These are phyloP conservation scores for Lentithecium fluviatile DNA, from an alignment of 495 filamentous ascomycete species.

Conservation along the genomic window DNA sequence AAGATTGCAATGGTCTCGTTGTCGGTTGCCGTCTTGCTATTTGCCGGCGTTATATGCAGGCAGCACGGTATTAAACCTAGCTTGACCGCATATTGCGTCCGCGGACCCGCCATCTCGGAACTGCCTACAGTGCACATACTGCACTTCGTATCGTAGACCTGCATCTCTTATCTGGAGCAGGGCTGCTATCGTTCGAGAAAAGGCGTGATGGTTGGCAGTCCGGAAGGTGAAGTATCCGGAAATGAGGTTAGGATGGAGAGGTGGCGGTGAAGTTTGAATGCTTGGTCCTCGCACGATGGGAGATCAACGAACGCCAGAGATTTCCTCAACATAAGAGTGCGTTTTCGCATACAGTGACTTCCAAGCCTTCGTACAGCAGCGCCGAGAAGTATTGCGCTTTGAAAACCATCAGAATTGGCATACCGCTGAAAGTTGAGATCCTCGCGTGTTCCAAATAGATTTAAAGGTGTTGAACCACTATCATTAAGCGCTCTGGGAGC, in stretches of 20 bases:
- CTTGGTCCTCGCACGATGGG: background rate
- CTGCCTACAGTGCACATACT: background rate
- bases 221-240: slow-evolving; percentile 5
- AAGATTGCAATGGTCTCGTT: slow-evolving; percentile 4
- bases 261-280: background rate
- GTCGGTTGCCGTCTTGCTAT: slow-evolving; percentile 20
- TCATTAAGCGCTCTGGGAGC: too few species aligned
- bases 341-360: too few species aligned
- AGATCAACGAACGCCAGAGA: too few species aligned
- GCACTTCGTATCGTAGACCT: background rate
- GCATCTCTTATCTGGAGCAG: background rate
- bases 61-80: slow-evolving; percentile 8
- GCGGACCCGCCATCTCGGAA: slow-evolving; percentile 6
- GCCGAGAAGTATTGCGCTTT: too few species aligned
- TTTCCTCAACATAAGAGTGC: too few species aligned
- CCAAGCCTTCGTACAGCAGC: too few species aligned
- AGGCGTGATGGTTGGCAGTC: background rate
- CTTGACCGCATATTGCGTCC: slow-evolving; percentile 1
- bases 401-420: too few species aligned
- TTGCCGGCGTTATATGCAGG: slow-evolving; percentile 30
- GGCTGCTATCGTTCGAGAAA: slow-evolving; percentile 2
- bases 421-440: too few species aligned
- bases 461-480: too few species aligned
- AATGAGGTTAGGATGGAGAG: background rate
- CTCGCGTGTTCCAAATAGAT: too few species aligned